phyloP scores from a whole-genome alignment of 2,329 filamentous ascomycete genomes.

The Domatiomyces catenatus region DNA sequence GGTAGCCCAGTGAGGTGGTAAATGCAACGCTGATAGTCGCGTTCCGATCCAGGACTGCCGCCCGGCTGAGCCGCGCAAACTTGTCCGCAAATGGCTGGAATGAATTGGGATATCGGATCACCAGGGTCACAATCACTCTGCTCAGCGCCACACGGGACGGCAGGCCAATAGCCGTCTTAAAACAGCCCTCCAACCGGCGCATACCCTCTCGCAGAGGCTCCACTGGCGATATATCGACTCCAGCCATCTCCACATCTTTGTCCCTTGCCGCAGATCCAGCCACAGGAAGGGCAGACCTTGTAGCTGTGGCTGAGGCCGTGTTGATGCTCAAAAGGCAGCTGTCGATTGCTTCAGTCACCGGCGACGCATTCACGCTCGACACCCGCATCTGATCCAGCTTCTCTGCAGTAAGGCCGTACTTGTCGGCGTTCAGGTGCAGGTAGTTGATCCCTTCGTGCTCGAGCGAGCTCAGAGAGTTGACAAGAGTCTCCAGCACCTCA shows the following conservation, averaged over 20 bases:
- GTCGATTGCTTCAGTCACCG: constrained; percentile 84
- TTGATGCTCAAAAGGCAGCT: constrained; percentile 75
- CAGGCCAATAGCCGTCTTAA: constrained; percentile 76
- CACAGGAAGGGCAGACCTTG: not conserved
- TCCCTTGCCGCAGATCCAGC: not conserved
- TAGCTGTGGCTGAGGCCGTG: constrained; percentile 32
- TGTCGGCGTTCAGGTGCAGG: constrained; percentile 71
- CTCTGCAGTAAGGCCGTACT: constrained; percentile 71
- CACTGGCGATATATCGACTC: constrained; percentile 4
- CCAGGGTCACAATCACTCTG: constrained; percentile 67
- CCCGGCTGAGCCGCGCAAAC: constrained; percentile 64
- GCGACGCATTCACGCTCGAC: constrained; percentile 65
- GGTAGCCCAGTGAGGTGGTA: constrained; percentile 70
- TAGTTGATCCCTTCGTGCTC: constrained; percentile 87
- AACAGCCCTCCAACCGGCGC: constrained; percentile 56
- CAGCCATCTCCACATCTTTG: constrained; percentile 9
- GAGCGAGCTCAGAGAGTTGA: constrained; percentile 70
- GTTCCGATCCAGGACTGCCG: constrained; percentile 76
- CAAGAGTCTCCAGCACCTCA: constrained; percentile 62
- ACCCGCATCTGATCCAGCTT: constrained; percentile 80
- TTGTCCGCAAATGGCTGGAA: constrained; percentile 60
- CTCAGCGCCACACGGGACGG: constrained; percentile 88
- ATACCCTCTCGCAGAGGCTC: constrained; percentile 51
- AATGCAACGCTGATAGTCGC: constrained; percentile 86
- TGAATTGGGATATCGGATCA: constrained; percentile 60